Conservation (phyloP, 768 basidiomycete species). For the Tylopilus subfusipes region DNA sequence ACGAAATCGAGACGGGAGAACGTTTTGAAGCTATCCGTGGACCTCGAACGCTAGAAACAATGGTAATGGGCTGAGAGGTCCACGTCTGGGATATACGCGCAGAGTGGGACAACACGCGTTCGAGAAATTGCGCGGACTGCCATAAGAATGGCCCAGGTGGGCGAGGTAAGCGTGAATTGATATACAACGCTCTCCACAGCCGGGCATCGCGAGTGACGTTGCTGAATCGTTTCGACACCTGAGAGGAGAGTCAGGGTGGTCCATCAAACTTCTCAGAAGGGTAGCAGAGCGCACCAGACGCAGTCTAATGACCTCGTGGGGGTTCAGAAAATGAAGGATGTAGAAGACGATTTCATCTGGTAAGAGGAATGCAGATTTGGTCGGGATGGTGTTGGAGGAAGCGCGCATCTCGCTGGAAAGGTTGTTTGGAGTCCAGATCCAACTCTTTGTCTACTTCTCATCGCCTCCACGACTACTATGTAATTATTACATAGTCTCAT, state of each 20-base stretch:
- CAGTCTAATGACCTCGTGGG: conserved; percentile 13
- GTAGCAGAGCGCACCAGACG: conserved; percentile 14
- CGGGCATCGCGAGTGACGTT: conserved; percentile 14
- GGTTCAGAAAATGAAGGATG: conserved; percentile 14
- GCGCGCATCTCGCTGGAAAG: conserved; percentile 7
- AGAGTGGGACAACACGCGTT: conserved; percentile 16
- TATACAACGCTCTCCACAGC: conserved; percentile 19
- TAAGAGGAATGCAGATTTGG: background rate
- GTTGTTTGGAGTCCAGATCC: background rate
- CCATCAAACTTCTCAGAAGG: background rate
- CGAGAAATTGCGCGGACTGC: conserved; percentile 20
- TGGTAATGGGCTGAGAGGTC: conserved; percentile 13
- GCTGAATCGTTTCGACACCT: conserved; percentile 21
- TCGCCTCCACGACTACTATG: background rate
- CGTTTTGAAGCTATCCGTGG: conserved; percentile 13
- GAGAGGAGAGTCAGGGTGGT: background rate
- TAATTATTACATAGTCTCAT: background rate
- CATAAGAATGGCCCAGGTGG: conserved; percentile 23
- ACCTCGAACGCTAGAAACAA: conserved; percentile 11
- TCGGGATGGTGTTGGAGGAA: background rate
- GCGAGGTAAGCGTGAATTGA: conserved; percentile 15
- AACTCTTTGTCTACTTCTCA: background rate
- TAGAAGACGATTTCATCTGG: conserved; percentile 20
- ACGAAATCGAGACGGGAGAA: conserved; percentile 15
- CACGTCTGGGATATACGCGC: conserved; percentile 19